Conservation (phyloP, 1,284 basidiomycete species). For the Papiliotrema flavescens region DNA sequence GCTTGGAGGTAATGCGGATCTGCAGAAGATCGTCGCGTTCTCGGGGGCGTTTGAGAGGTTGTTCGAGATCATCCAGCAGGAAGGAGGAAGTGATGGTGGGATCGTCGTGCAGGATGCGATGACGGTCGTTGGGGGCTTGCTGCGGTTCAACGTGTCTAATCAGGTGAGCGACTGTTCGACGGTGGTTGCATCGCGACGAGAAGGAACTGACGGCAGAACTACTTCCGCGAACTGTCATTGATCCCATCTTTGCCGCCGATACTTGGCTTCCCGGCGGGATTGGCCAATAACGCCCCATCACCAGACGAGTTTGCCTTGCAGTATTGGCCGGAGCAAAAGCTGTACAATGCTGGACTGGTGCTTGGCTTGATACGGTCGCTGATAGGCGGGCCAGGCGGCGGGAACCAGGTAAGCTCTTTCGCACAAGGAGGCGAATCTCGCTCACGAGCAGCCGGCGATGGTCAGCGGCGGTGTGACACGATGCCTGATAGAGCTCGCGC, state of each 20-base stretch:
- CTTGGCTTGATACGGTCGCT: constrained; percentile 66
- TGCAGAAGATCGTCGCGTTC: constrained; percentile 96
- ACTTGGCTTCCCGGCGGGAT: constrained; percentile 75
- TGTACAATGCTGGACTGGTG: constrained; percentile 70
- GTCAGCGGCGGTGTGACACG: constrained; percentile 64
- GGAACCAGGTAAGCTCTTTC: constrained; percentile 52
- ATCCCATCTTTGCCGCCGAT: constrained; percentile 77
- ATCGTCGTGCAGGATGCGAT: constrained; percentile 83
- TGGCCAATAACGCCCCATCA: constrained; percentile 61
- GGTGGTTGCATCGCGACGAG: neutral
- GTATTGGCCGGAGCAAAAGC: constrained; percentile 92
- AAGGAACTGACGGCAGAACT: constrained; percentile 66
- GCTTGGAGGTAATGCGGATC: constrained; percentile 81
- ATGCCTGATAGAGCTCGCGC: constrained; percentile 78
- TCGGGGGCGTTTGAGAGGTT: constrained; percentile 95
- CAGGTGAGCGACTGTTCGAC: constrained; percentile 60
- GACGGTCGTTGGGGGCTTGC: constrained; percentile 74
- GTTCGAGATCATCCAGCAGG: constrained; percentile 79
- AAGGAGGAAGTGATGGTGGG: constrained; percentile 90
- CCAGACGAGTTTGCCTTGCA: constrained; percentile 93
- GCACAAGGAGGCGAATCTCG: neutral
- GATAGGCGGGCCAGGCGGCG: constrained; percentile 65
- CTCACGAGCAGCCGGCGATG: constrained; percentile 50
- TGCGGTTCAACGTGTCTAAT: constrained; percentile 92
- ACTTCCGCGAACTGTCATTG: constrained; percentile 88